Percentiles rank a stretch among this genome's conserved stretches.
Conservation (phyloP, 768 basidiomycete genomes). For the Termitomyces sp. region DNA sequence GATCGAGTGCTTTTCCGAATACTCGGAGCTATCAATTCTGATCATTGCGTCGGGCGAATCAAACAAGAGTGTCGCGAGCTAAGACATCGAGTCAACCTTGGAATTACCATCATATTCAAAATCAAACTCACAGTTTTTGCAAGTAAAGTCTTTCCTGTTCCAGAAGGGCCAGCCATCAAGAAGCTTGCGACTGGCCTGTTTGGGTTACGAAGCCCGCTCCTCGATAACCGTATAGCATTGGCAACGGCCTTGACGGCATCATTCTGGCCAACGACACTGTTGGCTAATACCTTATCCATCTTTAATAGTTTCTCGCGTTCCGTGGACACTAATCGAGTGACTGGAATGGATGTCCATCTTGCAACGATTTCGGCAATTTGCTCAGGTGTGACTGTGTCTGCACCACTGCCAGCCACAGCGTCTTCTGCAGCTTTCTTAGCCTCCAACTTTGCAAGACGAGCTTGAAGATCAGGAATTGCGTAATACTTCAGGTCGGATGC, state of each 20-base stretch:
- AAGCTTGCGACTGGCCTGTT: constrained; percentile 89
- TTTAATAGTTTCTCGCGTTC: constrained; percentile 85
- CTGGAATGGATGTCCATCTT: constrained; percentile 91
- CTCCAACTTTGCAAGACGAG: constrained; percentile 67
- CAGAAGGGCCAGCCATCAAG: constrained; percentile 88
- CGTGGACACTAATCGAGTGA: constrained; percentile 80
- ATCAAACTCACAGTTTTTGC: constrained; percentile 72
- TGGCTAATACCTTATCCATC: constrained; percentile 81
- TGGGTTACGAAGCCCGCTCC: constrained; percentile 90
- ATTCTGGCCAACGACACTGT: constrained; percentile 83
- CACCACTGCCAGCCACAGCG: constrained; percentile 48
- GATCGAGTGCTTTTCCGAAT: constrained; percentile 71
- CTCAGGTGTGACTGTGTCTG: constrained; percentile 78
- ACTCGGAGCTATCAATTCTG: constrained; percentile 89
- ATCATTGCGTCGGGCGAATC: constrained; percentile 92
- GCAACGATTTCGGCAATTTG: constrained; percentile 94
- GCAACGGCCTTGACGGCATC: constrained; percentile 92
- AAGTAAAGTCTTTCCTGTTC: constrained; percentile 87
- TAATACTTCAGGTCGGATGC: constrained; percentile 90
- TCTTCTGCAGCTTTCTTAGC: constrained; percentile 71
- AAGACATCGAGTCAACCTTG: constrained; percentile 7
- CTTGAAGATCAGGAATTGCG: constrained; percentile 84
- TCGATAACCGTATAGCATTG: constrained; percentile 88
- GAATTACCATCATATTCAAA: neutral
- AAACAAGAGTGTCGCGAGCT: constrained; percentile 88